Conservation (phyloP, 1,284 basidiomycete species). For the Fomitopsis schrenkii region DNA sequence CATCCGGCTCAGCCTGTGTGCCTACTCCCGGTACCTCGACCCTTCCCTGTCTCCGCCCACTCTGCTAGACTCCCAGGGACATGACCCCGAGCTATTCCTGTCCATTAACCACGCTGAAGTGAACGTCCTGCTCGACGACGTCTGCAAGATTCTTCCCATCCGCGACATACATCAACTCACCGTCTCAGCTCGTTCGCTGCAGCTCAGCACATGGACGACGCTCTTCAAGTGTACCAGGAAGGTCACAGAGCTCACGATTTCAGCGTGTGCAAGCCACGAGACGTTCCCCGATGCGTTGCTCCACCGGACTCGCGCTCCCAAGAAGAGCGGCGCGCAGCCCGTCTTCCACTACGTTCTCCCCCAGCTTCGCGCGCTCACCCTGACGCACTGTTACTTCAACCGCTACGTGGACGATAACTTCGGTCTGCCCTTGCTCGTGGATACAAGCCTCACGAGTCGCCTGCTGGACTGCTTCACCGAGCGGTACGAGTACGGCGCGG, state of each 20-base stretch:
- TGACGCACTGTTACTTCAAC: not conserved
- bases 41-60: not conserved
- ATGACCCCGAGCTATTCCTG: not conserved
- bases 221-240: not conserved
- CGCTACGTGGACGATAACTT: too few relatives aligned
- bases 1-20: not conserved
- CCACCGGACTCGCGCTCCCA: not conserved
- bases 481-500: not conserved
- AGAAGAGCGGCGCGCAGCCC: not conserved
- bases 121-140: not conserved
- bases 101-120: not conserved
- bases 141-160: not conserved
- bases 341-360: not conserved
- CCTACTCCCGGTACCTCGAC: too few relatives aligned
- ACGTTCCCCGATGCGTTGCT: not conserved
- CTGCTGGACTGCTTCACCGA: not conserved
- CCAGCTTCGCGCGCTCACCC: not conserved
- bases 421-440: not conserved
- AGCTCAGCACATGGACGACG: not conserved
- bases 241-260: not conserved
- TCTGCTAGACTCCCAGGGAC: not conserved
- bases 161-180: not conserved
- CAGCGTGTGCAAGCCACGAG: not conserved
- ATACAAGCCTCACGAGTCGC: not conserved
- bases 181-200: not conserved